Evolutionary conservation across 75 land plant genomes (phyloP).

Genomic region (Sequoia sempervirens): DNA sequence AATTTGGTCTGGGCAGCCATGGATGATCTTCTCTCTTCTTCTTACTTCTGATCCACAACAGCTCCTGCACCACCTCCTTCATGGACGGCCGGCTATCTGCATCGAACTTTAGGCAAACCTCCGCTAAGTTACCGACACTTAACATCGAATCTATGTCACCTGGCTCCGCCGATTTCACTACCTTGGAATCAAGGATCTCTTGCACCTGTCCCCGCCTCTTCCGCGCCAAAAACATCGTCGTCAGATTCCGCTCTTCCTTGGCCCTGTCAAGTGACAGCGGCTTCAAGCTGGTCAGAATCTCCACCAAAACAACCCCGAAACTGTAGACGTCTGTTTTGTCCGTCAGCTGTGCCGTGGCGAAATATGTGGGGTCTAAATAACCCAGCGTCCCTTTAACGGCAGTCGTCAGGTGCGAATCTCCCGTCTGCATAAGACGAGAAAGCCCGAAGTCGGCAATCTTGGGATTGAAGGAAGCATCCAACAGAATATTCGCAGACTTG

Average conservation of each 20-base stretch:
- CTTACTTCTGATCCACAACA: neutral
- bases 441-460: constrained; percentile 89
- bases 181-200: neutral
- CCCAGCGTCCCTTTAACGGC: constrained; percentile 55
- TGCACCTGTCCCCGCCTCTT: neutral
- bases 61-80: constrained; percentile 1
- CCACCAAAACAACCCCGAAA: constrained; percentile 78
- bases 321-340: constrained; percentile 75
- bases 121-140: neutral
- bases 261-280: neutral
- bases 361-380: constrained; percentile 73
- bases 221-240: neutral
- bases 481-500: constrained; percentile 82
- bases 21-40: neutral
- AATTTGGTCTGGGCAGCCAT: neutral
- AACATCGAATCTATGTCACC: neutral
- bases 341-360: constrained; percentile 55
- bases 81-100: neutral
- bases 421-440: constrained; percentile 31
- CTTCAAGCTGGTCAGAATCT: constrained; percentile 20
- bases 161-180: neutral
- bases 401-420: neutral
- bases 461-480: constrained; percentile 55
- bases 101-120: neutral
- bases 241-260: neutral